Evolutionary conservation across 306 rosid species (phyloP).

Genomic region (Chamaecrista fasciculata): DNA sequence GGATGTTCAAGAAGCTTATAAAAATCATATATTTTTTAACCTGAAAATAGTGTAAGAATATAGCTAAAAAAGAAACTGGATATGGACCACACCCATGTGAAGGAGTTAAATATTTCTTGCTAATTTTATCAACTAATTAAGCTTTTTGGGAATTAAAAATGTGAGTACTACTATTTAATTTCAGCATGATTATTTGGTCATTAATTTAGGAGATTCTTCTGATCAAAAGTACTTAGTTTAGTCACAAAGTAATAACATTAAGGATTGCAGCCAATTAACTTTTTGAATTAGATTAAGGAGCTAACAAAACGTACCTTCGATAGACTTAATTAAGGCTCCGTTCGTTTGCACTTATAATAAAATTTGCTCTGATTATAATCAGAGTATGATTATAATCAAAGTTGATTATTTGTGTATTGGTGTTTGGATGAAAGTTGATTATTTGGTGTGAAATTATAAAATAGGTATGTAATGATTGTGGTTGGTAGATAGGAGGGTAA

Average conservation of each 20-base stretch:
- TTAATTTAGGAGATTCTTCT: conserved; percentile 17
- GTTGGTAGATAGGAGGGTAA: too few relatives aligned
- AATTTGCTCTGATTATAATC: too few relatives aligned
- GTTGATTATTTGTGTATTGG: too few relatives aligned
- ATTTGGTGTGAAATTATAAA: too few relatives aligned
- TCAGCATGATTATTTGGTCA: conserved; percentile 12
- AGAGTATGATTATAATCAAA: too few relatives aligned
- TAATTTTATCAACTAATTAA: background rate
- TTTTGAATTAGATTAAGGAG: background rate
- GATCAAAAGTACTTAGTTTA: background rate
- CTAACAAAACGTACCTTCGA: too few relatives aligned
- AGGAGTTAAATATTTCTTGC: conserved; percentile 26
- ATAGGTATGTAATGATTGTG: too few relatives aligned
- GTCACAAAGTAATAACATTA: background rate
- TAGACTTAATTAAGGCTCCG: too few relatives aligned
- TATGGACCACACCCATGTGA: conserved; percentile 47
- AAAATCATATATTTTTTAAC: background rate
- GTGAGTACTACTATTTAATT: background rate
- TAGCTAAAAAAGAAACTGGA: conserved; percentile 7
- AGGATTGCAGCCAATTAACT: background rate
- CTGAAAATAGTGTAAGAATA: background rate
- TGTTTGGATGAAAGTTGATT: too few relatives aligned
- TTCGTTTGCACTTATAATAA: too few relatives aligned
- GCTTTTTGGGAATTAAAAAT: conserved; percentile 4
- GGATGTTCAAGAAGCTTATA: background rate